phyloP scores from a whole-genome alignment of 371 early-diverging fungal genomes.

The Circinella minor region DNA sequence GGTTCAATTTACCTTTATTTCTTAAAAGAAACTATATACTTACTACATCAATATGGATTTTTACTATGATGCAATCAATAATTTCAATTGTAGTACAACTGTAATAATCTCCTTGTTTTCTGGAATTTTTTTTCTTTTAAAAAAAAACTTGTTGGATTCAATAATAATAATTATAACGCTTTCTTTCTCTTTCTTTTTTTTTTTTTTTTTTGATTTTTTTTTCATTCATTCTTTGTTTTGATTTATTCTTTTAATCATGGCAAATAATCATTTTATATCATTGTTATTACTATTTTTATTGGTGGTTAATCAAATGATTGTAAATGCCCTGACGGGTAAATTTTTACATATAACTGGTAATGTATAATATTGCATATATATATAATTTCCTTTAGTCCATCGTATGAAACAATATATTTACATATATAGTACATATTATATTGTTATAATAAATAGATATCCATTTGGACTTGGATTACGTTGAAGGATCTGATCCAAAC shows the following conservation, averaged over 20 bases:
- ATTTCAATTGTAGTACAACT: too few relatives aligned
- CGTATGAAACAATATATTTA: too few relatives aligned
- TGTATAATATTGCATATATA: too few relatives aligned
- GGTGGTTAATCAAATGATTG: background rate
- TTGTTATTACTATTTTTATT: too few relatives aligned
- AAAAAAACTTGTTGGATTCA: too few relatives aligned
- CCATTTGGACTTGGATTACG: conserved; percentile 20
- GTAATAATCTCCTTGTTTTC: too few relatives aligned
- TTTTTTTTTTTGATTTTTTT: conserved; percentile 2
- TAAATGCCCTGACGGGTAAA: conserved; percentile 20
- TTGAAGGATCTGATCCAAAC: conserved; percentile 21
- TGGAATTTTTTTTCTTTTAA: conserved; percentile 4
- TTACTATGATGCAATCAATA: too few relatives aligned
- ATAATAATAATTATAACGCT: background rate
- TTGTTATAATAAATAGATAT: conserved; percentile 12
- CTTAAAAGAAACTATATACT: too few relatives aligned
- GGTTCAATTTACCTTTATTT: too few relatives aligned
- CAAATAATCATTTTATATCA: background rate
- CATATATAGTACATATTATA: too few relatives aligned
- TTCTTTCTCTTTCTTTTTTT: background rate
- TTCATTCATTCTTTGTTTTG: background rate
- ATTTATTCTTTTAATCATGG: background rate
- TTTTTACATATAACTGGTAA: conserved; percentile 33
- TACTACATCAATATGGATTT: too few relatives aligned
- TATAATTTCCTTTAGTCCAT: too few relatives aligned